Percentiles rank a stretch among this genome's conserved stretches.
Conservation (phyloP, 179 eudicot genomes). For the Carnegiea gigantea region DNA sequence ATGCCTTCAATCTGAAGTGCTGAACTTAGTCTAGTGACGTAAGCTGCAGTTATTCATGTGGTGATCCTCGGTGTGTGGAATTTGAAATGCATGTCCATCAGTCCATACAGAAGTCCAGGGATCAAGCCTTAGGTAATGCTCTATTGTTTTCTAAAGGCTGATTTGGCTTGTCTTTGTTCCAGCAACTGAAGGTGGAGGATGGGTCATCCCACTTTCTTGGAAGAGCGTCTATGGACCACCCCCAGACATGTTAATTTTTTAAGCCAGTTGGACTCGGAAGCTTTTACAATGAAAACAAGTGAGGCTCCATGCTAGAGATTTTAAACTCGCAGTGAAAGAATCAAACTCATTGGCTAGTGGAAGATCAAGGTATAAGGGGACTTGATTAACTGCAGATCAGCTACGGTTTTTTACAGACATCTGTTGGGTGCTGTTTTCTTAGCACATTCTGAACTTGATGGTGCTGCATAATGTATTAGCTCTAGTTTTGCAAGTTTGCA, state of each 20-base stretch:
- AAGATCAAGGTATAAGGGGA: neutral
- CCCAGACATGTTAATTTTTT: constrained; percentile 81
- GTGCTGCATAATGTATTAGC: neutral
- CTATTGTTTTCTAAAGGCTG: neutral
- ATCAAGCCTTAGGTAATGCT: neutral
- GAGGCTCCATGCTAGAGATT: neutral
- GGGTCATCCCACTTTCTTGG: constrained; percentile 94
- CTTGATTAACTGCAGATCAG: neutral
- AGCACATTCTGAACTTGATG: constrained; percentile 1
- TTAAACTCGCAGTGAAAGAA: neutral
- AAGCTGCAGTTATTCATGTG: too few species aligned
- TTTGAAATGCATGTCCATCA: neutral
- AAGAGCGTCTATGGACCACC: constrained; percentile 96
- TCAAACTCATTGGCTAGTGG: neutral
- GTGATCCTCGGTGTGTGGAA: too few species aligned
- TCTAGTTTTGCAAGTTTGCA: neutral
- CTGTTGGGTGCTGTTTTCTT: neutral
- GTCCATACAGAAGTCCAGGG: neutral
- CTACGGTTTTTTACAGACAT: neutral
- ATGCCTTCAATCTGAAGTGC: too few species aligned
- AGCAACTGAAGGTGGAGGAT: constrained; percentile 62
- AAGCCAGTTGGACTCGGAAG: constrained; percentile 21
- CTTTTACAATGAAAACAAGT: neutral
- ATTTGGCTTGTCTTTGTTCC: constrained; percentile 19
- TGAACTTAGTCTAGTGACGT: too few species aligned